These are phyloP conservation scores for Fusarium clavum DNA, from an alignment of 2,329 filamentous ascomycete species.

Conservation along the genomic window DNA sequence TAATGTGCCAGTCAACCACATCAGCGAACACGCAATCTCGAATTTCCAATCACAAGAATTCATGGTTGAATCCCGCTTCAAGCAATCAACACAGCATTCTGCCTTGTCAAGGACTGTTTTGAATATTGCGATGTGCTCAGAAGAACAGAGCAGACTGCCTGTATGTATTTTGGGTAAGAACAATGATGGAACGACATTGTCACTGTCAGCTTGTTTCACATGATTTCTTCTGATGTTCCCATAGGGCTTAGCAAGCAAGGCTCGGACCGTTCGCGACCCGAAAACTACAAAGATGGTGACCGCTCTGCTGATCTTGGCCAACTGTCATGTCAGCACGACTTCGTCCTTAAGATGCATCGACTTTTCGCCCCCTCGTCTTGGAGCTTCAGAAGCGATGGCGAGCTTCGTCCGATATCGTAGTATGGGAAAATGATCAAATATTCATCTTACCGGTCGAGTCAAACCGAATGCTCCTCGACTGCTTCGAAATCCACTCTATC, in stretches of 20 bases:
- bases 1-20: not conserved
- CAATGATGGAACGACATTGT: not conserved
- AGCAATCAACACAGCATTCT: not conserved
- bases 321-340: not conserved
- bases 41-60: not conserved
- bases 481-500: not conserved
- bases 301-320: not conserved
- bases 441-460: no score
- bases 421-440: no score
- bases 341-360: not conserved
- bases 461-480: no score
- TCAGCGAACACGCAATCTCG: not conserved
- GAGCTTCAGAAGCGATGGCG: no score
- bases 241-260: not conserved
- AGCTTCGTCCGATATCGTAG: no score
- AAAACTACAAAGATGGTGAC: not conserved
- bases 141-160: not conserved
- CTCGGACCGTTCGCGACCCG: no score
- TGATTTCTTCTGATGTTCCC: not conserved
- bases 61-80: accelerated
- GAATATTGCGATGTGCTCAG: not conserved
- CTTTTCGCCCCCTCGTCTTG: not conserved
- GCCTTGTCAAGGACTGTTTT: not conserved
- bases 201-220: not conserved
- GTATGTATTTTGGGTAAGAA: no score